These are phyloP conservation scores for Sphagnum contortum DNA, from an alignment of 225 moss, liverwort and hornwort genomes.

Conservation along the genomic window DNA sequence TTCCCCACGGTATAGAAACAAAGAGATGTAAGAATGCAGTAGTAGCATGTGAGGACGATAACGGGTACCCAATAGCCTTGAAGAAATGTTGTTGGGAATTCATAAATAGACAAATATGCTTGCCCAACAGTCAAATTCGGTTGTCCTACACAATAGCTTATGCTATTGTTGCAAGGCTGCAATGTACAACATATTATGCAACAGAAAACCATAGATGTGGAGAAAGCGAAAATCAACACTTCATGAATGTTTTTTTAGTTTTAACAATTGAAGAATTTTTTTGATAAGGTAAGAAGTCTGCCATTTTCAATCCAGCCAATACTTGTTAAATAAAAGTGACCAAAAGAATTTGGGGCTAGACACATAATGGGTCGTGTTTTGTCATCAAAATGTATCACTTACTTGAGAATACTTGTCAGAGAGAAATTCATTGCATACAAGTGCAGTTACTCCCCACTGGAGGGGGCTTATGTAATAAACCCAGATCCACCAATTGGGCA, in stretches of 20 bases:
- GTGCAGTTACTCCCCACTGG: constrained; percentile 83
- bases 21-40: constrained; percentile 44
- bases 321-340: not conserved
- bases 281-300: no score
- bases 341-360: no score
- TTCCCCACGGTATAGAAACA: constrained; percentile 57
- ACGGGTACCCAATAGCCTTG: constrained; percentile 65
- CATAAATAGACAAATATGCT: constrained; percentile 73
- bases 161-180: constrained; percentile 52
- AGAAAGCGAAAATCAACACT: no score
- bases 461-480: constrained; percentile 83
- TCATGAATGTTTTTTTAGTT: no score
- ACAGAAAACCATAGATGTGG: no score
- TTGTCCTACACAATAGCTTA: constrained; percentile 55
- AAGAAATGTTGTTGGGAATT: constrained; percentile 60
- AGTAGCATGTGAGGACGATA: constrained; percentile 50
- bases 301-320: no score
- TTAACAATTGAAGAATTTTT: no score
- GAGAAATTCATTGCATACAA: constrained; percentile 86
- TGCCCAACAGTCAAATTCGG: constrained; percentile 56
- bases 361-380: not conserved
- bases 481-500: constrained; percentile 93
- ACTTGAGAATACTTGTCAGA: constrained; percentile 68
- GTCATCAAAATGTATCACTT: constrained; percentile 16
- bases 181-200: not conserved